Evolutionary conservation across 768 basidiomycete genomes (phyloP), one percentile per base, ranked within the genome.

Genomic region (Russula ochroleuca): DNA sequence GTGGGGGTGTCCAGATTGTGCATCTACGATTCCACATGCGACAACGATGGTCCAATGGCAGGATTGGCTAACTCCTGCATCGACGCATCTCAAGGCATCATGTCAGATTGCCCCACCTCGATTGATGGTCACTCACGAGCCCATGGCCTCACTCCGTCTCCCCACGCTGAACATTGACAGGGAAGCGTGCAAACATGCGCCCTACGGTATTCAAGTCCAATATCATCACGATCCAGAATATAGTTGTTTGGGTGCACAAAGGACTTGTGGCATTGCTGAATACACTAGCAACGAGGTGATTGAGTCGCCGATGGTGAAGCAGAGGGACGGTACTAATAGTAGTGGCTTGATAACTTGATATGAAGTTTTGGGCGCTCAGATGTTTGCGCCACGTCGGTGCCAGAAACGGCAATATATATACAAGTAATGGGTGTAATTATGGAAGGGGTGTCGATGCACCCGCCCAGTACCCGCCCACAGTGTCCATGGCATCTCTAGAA

Each of bases 401-500:
- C 28, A 28, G 2, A 28, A 28, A 28, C 28, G 28, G 28, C 28
- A 28, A 28, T 28, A 28, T 5, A 28, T 28, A 28, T 28, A 28
- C 28, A 5, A 28, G 28, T 28, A 28, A 28, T 28, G 28, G 28
- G 28, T 28, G 28, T 28, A 28, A 28, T n/a, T n/a, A n/a, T n/a
- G n/a, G n/a, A n/a, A n/a, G n/a, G n/a, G n/a, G n/a, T n/a, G n/a
- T n/a, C n/a, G n/a, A n/a, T n/a, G 19, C 35, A 37, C 31, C 31
- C 23, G 40, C 50, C 28, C 19, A 15, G n/a, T 35, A 48, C 10
- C 25, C 58, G 15, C n/a, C n/a, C n/a, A n/a, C n/a, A n/a, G 40
- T 47, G 35, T 43, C 67, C 47, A 81, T 81, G 79, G 71, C 74
- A 51, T 49, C 67, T 25, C 37, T 45, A 72, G 77, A 59, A 73